Evolutionary conservation across 2,329 filamentous ascomycete genomes (phyloP).

Genomic region (Fusarium heterosporum): DNA sequence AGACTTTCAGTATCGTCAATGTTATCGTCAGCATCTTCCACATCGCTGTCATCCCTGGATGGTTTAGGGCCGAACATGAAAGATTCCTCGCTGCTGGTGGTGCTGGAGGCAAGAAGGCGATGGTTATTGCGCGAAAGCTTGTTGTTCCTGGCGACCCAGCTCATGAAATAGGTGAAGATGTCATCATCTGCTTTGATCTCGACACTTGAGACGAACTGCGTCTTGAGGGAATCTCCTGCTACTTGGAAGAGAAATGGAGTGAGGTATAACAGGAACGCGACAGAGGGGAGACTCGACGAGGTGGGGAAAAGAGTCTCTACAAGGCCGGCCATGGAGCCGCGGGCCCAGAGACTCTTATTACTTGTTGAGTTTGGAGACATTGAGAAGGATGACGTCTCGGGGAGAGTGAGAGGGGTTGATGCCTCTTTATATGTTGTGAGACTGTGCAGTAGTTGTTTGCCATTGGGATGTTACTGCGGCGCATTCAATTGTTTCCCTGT

Average conservation of each 20-base stretch:
- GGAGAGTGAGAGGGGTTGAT: neutral
- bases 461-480: neutral
- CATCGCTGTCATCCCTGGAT: neutral
- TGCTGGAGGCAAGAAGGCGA: slow-evolving; percentile 27
- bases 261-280: slow-evolving; percentile 6
- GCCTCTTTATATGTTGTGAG: neutral
- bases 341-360: neutral
- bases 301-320: slow-evolving; percentile 13
- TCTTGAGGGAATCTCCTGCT: neutral
- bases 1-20: slow-evolving; percentile 5
- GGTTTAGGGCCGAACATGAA: neutral
- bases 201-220: slow-evolving; percentile 23
- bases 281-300: neutral
- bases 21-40: neutral
- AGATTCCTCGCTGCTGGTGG: neutral
- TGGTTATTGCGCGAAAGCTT: slow-evolving; percentile 27
- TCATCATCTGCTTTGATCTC: slow-evolving; percentile 30
- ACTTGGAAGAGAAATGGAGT: slow-evolving; percentile 10
- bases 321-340: neutral
- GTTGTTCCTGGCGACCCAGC: slow-evolving; percentile 23
- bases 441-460: neutral
- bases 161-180: slow-evolving; percentile 31
- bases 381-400: neutral
- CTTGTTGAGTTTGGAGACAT: neutral
- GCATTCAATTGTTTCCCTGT: neutral